Evolutionary conservation across 345 rosid genomes (phyloP).

Genomic region (Pugionium dolabratum): DNA sequence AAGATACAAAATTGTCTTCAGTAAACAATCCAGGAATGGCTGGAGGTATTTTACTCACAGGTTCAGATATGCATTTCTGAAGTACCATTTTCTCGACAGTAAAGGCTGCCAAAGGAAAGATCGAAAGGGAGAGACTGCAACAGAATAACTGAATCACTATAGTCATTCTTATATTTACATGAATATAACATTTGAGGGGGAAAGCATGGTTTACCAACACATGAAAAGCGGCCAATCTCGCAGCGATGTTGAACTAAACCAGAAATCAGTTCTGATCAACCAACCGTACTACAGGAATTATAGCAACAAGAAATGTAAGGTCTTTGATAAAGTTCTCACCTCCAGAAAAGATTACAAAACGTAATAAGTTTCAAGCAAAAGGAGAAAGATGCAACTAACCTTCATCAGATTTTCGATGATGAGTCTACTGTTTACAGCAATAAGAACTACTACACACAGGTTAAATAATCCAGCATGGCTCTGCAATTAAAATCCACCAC

Average conservation of each 20-base stretch:
- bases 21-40: background rate
- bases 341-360: background rate
- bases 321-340: background rate
- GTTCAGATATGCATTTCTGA: conserved; percentile 53
- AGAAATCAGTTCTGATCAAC: conserved; percentile 84
- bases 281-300: conserved; percentile 79
- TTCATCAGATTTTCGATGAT: conserved; percentile 93
- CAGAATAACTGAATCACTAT: conserved; percentile 9
- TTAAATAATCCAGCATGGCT: conserved; percentile 99
- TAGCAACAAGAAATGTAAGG: conserved; percentile 13
- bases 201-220: conserved; percentile 69
- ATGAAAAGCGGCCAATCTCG: conserved; percentile 98
- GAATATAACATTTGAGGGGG: background rate
- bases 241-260: conserved; percentile 88
- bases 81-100: conserved; percentile 74
- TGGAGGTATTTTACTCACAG: conserved; percentile 52
- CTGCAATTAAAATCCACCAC: conserved; percentile 46
- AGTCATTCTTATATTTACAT: background rate
- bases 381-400: conserved; percentile 47
- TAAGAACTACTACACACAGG: conserved; percentile 91
- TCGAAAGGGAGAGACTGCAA: conserved; percentile 83
- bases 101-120: conserved; percentile 79
- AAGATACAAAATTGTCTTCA: background rate
- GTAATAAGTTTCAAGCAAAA: background rate
- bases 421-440: conserved; percentile 96